Evolutionary conservation across 2,329 filamentous ascomycete species (phyloP).

Genomic region (Microascus cirrosus): DNA sequence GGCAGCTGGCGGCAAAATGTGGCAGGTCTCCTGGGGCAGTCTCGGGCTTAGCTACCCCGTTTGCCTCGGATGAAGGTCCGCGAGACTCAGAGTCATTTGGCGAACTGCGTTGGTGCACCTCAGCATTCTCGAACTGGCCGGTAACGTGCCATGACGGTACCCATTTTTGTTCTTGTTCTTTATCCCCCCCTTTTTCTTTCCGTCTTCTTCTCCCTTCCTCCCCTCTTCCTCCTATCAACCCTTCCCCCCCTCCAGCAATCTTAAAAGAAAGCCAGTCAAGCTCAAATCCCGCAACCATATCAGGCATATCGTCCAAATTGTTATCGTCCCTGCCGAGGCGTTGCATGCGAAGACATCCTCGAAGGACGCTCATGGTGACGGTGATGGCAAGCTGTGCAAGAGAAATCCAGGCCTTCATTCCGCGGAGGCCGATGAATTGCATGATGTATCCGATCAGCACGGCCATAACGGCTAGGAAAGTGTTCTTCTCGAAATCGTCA

Average conservation of each 20-base stretch:
- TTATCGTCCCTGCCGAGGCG: constrained; percentile 9
- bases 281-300: constrained; percentile 10
- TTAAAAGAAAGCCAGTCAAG: constrained; percentile 11
- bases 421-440: constrained; percentile 13
- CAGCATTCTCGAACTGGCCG: not conserved
- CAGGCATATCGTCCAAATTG: constrained; percentile 5
- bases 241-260: too few relatives aligned
- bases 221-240: too few relatives aligned
- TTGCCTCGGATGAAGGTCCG: not conserved
- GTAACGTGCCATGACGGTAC: not conserved
- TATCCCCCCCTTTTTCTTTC: too few relatives aligned
- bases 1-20: not conserved
- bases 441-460: constrained; percentile 8
- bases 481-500: constrained; percentile 1
- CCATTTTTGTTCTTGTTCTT: too few relatives aligned
- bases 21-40: not conserved
- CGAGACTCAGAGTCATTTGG: not conserved
- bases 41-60: not conserved
- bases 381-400: constrained; percentile 10
- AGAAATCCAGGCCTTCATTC: constrained; percentile 11
- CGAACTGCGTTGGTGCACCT: not conserved
- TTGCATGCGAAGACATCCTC: constrained; percentile 9
- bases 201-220: too few relatives aligned
- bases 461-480: constrained; percentile 3
- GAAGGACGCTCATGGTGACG: constrained; percentile 10